These are phyloP conservation scores for Solanum sejunctum DNA, from an alignment of 257 asterid species.

Conservation along the genomic window DNA sequence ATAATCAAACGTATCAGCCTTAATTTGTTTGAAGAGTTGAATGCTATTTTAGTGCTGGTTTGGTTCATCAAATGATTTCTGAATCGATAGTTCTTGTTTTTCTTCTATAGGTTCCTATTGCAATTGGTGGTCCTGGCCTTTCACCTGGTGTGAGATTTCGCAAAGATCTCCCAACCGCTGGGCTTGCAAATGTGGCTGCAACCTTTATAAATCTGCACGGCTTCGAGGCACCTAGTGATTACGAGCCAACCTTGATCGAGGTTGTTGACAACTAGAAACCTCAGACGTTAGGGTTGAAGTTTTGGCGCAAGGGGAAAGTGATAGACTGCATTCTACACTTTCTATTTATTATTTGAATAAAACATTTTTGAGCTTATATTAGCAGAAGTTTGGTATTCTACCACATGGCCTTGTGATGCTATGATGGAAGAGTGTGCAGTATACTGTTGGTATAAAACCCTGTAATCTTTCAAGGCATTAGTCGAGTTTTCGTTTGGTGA, in stretches of 20 bases:
- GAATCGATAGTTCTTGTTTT: not conserved
- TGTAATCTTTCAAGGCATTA: not conserved
- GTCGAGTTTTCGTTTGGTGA: not conserved
- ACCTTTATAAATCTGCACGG: constrained; percentile 91
- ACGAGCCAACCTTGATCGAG: constrained; percentile 86
- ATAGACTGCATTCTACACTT: not conserved
- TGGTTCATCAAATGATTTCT: not conserved
- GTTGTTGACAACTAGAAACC: constrained; percentile 47
- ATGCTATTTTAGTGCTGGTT: not conserved
- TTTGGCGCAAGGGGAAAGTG: not conserved
- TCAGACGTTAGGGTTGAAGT: not conserved
- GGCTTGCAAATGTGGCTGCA: constrained; percentile 94
- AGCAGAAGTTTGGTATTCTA: not conserved
- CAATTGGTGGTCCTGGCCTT: constrained; percentile 94
- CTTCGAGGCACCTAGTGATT: constrained; percentile 71
- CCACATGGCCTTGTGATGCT: not conserved
- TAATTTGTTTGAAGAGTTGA: not conserved
- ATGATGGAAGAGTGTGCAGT: not conserved
- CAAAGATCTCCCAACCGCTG: constrained; percentile 60
- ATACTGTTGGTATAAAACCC: not conserved
- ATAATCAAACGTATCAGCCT: not conserved
- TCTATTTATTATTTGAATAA: not conserved
- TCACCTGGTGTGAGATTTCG: constrained; percentile 70
- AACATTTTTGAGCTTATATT: not conserved
- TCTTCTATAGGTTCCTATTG: constrained; percentile 65